Evolutionary conservation across 1,284 basidiomycete species (phyloP).

Genomic region (Calocybe gambosa): DNA sequence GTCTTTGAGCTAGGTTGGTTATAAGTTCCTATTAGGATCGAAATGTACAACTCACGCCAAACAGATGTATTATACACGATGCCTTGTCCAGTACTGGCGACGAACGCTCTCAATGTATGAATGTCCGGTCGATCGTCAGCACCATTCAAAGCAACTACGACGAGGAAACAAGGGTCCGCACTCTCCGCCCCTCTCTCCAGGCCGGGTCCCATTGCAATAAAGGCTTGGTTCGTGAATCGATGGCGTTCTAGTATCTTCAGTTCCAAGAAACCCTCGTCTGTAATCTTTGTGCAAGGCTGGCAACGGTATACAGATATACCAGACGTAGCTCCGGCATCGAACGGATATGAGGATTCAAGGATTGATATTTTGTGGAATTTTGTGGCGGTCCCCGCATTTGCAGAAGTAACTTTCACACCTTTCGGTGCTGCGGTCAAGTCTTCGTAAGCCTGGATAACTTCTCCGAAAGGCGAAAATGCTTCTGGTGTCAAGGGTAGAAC

Average conservation of each 20-base stretch:
- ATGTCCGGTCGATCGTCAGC: constrained; percentile 73
- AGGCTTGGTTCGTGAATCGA: constrained; percentile 77
- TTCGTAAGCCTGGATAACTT: constrained; percentile 80
- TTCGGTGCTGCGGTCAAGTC: constrained; percentile 62
- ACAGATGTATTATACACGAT: constrained; percentile 76
- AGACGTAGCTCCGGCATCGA: constrained; percentile 45
- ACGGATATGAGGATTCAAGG: constrained; percentile 59
- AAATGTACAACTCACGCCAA: constrained; percentile 68
- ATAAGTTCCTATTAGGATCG: constrained; percentile 9
- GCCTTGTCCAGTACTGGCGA: constrained; percentile 75
- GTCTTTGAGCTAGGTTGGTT: constrained; percentile 38
- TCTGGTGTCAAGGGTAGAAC: constrained; percentile 78
- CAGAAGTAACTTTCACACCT: constrained; percentile 65
- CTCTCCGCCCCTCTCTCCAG: constrained; percentile 41
- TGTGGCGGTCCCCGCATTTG: constrained; percentile 82
- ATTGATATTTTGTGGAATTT: constrained; percentile 87
- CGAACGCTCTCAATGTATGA: constrained; percentile 69
- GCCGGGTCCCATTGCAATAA: constrained; percentile 77
- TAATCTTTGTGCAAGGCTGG: constrained; percentile 45
- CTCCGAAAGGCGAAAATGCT: constrained; percentile 77
- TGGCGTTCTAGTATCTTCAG: constrained; percentile 71
- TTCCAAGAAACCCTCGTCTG: constrained; percentile 41
- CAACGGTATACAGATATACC: constrained; percentile 75
- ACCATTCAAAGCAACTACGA: constrained; percentile 78
- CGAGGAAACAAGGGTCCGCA: constrained; percentile 61